A percentile compares a stretch with the other conserved stretches of the same genome.
These are phyloP conservation scores for Ophiostoma angusticollis DNA, from an alignment of 2,329 filamentous ascomycete genomes.

Conservation along the genomic window DNA sequence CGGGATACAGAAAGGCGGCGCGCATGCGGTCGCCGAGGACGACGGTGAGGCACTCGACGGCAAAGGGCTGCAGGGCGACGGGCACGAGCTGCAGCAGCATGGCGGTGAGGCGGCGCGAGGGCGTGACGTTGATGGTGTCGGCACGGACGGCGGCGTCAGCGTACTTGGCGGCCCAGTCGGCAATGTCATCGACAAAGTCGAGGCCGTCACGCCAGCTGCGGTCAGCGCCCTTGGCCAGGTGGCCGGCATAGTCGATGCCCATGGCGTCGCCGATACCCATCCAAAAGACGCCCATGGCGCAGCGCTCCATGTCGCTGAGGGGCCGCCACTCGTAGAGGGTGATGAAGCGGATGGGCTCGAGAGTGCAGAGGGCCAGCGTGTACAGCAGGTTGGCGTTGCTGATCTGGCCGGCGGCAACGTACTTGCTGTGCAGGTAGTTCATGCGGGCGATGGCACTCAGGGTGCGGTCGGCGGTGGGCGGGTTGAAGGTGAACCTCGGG, in stretches of 20 bases:
- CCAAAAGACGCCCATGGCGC: slow-evolving; percentile 57
- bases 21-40: slow-evolving; percentile 53
- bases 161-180: slow-evolving; percentile 39
- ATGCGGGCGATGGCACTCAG: slow-evolving; percentile 25
- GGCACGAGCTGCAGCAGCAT: slow-evolving; percentile 47
- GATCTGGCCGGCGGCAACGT: slow-evolving; percentile 23
- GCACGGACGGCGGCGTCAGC: slow-evolving; percentile 48
- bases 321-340: slow-evolving; percentile 56
- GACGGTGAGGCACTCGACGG: slow-evolving; percentile 37
- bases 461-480: slow-evolving; percentile 23
- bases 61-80: slow-evolving; percentile 29
- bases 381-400: slow-evolving; percentile 26
- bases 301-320: slow-evolving; percentile 53
- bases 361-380: slow-evolving; percentile 44
- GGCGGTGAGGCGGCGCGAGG: slow-evolving; percentile 46
- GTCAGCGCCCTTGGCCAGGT: slow-evolving; percentile 22
- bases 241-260: slow-evolving; percentile 40
- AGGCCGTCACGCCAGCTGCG: slow-evolving; percentile 35
- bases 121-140: slow-evolving; percentile 31
- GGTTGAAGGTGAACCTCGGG: slow-evolving; percentile 21
- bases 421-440: slow-evolving; percentile 26
- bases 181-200: slow-evolving; percentile 37
- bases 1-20: slow-evolving; percentile 45
- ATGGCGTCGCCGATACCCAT: slow-evolving; percentile 58
- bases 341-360: slow-evolving; percentile 53